Base-by-base conservation (phyloP, 768 basidiomycete genomes). In the Pulveroboletus frians region DNA sequence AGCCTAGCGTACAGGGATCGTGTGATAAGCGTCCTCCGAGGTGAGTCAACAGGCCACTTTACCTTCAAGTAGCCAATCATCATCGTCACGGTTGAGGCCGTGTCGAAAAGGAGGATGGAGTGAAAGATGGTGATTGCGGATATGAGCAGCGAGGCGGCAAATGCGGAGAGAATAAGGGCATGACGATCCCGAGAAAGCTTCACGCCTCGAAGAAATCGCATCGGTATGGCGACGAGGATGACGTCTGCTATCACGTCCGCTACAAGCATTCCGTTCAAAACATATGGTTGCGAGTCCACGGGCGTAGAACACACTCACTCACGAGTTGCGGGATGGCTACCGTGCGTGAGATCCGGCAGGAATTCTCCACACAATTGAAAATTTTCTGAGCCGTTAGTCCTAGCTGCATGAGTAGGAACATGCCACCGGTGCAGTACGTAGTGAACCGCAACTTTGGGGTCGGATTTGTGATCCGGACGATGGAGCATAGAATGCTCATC, bases 401-500 rank as follows among this genome's bases (percentile, higher is more conserved):
- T 18, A 49, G 40, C 17, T 45, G 34, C 52, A 57, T 60, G 1
- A 17, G 38, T n/a, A 55, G 10, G 34, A 65, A 65, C 26, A 53
- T 15, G 17, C 11, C 40, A 15, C 59, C 57, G 18, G 53, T 54
- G 40, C 53, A 36, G 34, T 60, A 57, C 14, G 55, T 52, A 15
- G 51, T 30, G 17, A 54, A 27, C 43, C 55, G 53, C 21, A 49
- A 20, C 26, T 39, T 51, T 37, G 23, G 35, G 1, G 40, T 23
- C 0, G 62, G 63, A 26, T 46, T 52, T 31, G 49, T 42, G 47
- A 65, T 51, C 40, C 63, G 60, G 30, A 55, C 27, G 14, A 67
- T 35, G 3, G 63, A 67, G 32, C 43, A 65, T 5, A 65, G 35
- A 13, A 65, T 65, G 31, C 65, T 67, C 46, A 65, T 60, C 4